Conservation (phyloP, 257 asterid species). For the Lavandula angustifolia region DNA sequence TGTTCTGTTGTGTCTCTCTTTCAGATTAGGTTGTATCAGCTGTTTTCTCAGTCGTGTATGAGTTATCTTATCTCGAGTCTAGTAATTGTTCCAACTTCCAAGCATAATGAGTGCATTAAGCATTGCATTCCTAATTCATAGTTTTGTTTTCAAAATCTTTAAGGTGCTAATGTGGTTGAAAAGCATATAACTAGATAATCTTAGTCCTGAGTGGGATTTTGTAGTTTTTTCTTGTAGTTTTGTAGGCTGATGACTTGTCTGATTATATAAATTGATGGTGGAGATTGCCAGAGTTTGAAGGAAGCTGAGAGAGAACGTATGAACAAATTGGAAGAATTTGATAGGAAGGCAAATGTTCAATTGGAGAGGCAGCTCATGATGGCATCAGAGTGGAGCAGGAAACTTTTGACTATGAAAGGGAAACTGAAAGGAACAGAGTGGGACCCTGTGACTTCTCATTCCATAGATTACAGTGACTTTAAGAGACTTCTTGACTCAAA, state of each 20-base stretch:
- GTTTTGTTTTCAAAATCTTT: conserved; percentile 7
- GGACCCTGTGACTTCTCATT: conserved; percentile 84
- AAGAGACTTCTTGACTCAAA: conserved; percentile 80
- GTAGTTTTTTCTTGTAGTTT: conserved; percentile 20
- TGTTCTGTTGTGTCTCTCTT: background rate
- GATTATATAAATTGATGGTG: conserved; percentile 38
- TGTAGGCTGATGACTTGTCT: conserved; percentile 25
- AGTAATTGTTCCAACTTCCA: background rate
- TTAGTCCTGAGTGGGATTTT: background rate
- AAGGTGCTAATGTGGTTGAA: conserved; percentile 6
- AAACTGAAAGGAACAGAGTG: conserved; percentile 92
- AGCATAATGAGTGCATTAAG: background rate
- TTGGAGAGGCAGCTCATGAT: conserved; percentile 92
- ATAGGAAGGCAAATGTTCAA: conserved; percentile 90
- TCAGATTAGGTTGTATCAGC: background rate
- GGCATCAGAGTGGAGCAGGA: conserved; percentile 98
- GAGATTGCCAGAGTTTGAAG: conserved; percentile 75
- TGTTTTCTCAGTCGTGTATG: conserved; percentile 7
- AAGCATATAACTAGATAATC: conserved; percentile 5
- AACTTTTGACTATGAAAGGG: conserved; percentile 75
- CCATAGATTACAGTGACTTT: conserved; percentile 82
- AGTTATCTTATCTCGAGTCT: conserved; percentile 25
- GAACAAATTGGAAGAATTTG: conserved; percentile 71
- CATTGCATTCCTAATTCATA: background rate
- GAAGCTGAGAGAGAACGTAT: conserved; percentile 80